A percentile compares a stretch with the other conserved stretches of the same genome.
Evolutionary conservation across 192 early-diverging fungal genomes (phyloP).

Genomic region (Entrophospora sp.): DNA sequence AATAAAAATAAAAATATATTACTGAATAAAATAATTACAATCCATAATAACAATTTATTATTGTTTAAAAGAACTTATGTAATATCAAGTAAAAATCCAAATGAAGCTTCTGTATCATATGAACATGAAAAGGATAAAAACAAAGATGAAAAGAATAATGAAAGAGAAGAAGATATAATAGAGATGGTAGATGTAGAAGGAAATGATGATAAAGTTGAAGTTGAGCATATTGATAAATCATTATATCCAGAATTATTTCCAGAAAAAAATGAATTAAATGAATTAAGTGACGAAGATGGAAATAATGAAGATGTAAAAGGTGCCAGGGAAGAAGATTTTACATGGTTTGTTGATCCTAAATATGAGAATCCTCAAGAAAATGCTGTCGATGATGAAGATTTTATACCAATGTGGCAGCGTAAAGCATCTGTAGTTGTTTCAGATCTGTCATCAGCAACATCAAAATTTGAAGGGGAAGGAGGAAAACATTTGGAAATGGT

Average conservation of each 20-base stretch:
- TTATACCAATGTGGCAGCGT: constrained; percentile 36
- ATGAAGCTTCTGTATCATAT: no score
- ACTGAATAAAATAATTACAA: no score
- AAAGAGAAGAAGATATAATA: no score
- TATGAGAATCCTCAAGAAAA: constrained; percentile 16
- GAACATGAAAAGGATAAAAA: no score
- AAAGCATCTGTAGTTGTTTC: constrained; percentile 13
- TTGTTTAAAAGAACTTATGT: no score
- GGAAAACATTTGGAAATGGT: constrained; percentile 28
- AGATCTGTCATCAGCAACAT: constrained; percentile 18
- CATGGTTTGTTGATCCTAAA: constrained; percentile 36
- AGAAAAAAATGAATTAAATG: background rate
- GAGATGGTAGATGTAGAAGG: background rate
- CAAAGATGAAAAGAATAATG: no score
- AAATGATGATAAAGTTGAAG: background rate
- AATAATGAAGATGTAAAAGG: background rate
- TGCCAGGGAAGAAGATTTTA: no score
- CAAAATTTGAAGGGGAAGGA: background rate
- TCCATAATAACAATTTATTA: no score
- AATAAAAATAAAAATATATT: no score
- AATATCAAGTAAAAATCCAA: no score
- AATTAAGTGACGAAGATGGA: background rate
- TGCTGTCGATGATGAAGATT: constrained; percentile 21
- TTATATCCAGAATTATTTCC: background rate
- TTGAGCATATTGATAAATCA: background rate